phyloP scores from a whole-genome alignment of 129 eudicot genomes.

The Helianthus annuus region HanXRQr2.0-SUNRISE NC_035437.2:4964922-4965421 shows the following conservation, averaged over 20 bases:
- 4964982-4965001: background rate
- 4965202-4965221: constrained; percentile 17
- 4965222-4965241: constrained; percentile 3
- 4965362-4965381: constrained; percentile 90
- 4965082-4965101: background rate
- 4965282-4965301: constrained; percentile 51
- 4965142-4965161: constrained; percentile 12
- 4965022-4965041: background rate
- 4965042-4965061: background rate
- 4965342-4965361: constrained; percentile 79
- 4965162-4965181: background rate
- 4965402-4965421: constrained; percentile 64
- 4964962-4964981: constrained; percentile 12
- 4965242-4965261: constrained; percentile 28
- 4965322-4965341: constrained; percentile 82
- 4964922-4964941: constrained; percentile 31
- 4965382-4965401: constrained; percentile 84
- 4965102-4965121: constrained; percentile 8
- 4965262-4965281: constrained; percentile 39
- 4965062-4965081: background rate
- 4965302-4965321: constrained; percentile 49
- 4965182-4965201: constrained; percentile 20
- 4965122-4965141: constrained; percentile 25
- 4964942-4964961: constrained; percentile 16
- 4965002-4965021: background rate